Evolutionary conservation across 2,329 filamentous ascomycete genomes (phyloP).

Genomic region (Nothomitra cinnamomea): DNA sequence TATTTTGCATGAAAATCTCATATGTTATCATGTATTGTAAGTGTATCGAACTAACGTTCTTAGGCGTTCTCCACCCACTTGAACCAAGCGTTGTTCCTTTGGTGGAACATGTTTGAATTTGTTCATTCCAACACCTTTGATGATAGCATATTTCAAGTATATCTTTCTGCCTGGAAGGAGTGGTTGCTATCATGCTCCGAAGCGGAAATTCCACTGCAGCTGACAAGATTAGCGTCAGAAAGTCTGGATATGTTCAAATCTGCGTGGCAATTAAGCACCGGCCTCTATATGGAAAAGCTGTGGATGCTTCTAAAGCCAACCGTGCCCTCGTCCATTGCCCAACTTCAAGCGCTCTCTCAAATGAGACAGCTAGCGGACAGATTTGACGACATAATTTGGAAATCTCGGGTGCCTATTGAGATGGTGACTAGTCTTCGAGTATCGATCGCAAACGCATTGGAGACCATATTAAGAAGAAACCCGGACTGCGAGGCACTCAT

Average conservation of each 20-base stretch:
- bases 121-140: slow-evolving; percentile 33
- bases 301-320: slow-evolving; percentile 57
- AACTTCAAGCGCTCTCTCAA: slow-evolving; percentile 22
- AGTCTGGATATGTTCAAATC: slow-evolving; percentile 38
- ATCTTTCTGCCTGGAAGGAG: slow-evolving; percentile 25
- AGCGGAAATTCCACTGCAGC: not conserved
- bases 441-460: slow-evolving; percentile 19
- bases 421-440: slow-evolving; percentile 21
- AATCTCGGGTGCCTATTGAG: slow-evolving; percentile 16
- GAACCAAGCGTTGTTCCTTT: slow-evolving; percentile 32
- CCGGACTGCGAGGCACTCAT: slow-evolving; percentile 11
- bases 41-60: slow-evolving; percentile 17
- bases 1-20: not conserved
- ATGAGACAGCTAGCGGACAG: slow-evolving; percentile 29
- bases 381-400: slow-evolving; percentile 26
- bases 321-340: slow-evolving; percentile 25
- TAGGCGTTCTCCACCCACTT: slow-evolving; percentile 14
- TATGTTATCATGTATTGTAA: not conserved
- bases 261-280: slow-evolving; percentile 56
- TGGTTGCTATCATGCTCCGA: not conserved
- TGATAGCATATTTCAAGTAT: slow-evolving; percentile 47
- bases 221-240: slow-evolving; percentile 13
- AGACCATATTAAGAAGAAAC: slow-evolving; percentile 17
- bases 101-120: slow-evolving; percentile 35
- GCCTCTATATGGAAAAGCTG: slow-evolving; percentile 61